Percentiles rank a stretch among this genome's conserved stretches.
Evolutionary conservation across 352 stramenopile species (phyloP).

Genomic region (Pythium folliculosum): DNA sequence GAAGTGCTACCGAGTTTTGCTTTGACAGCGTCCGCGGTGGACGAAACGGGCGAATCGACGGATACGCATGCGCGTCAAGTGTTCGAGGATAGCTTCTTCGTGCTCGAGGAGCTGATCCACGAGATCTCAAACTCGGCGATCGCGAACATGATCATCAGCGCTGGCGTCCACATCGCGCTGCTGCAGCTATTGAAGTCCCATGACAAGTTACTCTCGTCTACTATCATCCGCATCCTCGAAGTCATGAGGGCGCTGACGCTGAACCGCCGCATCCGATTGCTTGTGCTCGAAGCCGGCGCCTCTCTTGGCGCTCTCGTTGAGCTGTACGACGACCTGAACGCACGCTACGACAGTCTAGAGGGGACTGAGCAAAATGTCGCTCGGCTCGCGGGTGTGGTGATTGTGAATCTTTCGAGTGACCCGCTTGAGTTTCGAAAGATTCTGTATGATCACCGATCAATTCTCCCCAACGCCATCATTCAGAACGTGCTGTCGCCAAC

Average conservation of each 20-base stretch:
- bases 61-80: constrained; percentile 33
- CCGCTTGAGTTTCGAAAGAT: constrained; percentile 81
- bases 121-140: constrained; percentile 63
- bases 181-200: constrained; percentile 50
- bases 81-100: constrained; percentile 64
- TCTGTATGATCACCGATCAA: constrained; percentile 64
- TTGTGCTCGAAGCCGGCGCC: constrained; percentile 66
- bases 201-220: background rate
- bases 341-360: constrained; percentile 39
- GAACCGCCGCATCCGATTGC: constrained; percentile 63
- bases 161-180: constrained; percentile 64
- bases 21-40: background rate
- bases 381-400: constrained; percentile 49
- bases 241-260: constrained; percentile 55
- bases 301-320: constrained; percentile 55
- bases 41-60: constrained; percentile 21
- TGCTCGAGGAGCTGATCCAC: constrained; percentile 63
- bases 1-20: constrained; percentile 33
- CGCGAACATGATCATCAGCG: constrained; percentile 70
- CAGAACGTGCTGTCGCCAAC: constrained; percentile 60
- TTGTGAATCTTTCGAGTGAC: constrained; percentile 73
- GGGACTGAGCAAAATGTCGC: constrained; percentile 43
- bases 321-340: constrained; percentile 51
- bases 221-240: constrained; percentile 36
- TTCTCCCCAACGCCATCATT: constrained; percentile 59